Evolutionary conservation across 169 alveolate species (phyloP).

Genomic region (Cyclospora cayetanensis): DNA sequence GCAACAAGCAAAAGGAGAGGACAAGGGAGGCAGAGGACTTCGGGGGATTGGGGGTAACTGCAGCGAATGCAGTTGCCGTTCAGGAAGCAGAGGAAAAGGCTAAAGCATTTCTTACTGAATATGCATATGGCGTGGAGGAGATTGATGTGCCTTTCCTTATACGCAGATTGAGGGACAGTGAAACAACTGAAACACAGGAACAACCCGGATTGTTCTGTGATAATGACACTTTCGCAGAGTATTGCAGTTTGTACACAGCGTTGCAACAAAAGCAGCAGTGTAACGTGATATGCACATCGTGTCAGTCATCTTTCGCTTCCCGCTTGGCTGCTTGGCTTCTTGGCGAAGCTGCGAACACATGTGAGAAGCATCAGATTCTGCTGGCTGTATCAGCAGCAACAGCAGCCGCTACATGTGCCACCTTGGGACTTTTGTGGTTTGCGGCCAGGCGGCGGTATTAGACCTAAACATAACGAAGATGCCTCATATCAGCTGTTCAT

Average conservation of each 20-base stretch:
- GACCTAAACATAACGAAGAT: no score
- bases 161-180: neutral
- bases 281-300: neutral
- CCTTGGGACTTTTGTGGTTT: constrained; percentile 20
- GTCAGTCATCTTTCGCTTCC: neutral
- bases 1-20: neutral
- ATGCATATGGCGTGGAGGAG: neutral
- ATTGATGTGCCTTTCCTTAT: constrained; percentile 13
- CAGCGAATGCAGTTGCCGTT: neutral
- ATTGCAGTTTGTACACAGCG: constrained; percentile 17
- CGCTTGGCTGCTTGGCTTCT: neutral
- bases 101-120: constrained; percentile 2
- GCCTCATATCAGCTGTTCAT: no score
- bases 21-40: neutral
- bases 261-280: neutral
- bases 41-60: neutral
- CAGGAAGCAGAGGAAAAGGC: constrained; percentile 34
- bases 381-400: no score
- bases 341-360: neutral
- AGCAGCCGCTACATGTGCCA: constrained; percentile 1
- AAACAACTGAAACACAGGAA: neutral
- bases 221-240: constrained; percentile 24
- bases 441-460: constrained; percentile 13
- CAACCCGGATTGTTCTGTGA: constrained; percentile 4
- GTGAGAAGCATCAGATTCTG: neutral